These are phyloP conservation scores for Boletus fagicola DNA, from an alignment of 768 basidiomycete species.

Conservation along the genomic window DNA sequence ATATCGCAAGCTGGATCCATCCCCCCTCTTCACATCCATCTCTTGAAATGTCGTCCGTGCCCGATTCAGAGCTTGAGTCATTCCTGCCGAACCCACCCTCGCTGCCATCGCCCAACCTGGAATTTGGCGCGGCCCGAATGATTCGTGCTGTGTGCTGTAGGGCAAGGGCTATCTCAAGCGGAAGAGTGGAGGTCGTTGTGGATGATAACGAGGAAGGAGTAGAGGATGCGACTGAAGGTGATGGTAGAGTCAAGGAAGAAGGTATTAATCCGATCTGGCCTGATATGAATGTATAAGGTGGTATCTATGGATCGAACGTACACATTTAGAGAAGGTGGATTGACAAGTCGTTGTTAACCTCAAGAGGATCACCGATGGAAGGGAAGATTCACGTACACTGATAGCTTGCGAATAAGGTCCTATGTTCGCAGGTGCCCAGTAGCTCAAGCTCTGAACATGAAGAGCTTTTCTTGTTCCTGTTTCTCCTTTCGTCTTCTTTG, in stretches of 20 bases:
- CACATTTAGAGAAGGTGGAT: neutral
- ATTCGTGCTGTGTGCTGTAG: slow-evolving; percentile 81
- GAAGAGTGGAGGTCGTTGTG: slow-evolving; percentile 51
- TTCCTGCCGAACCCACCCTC: slow-evolving; percentile 27
- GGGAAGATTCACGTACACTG: slow-evolving; percentile 47
- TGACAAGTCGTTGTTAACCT: neutral
- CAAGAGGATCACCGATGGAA: neutral
- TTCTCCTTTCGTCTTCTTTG: slow-evolving; percentile 27
- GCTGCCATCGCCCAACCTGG: slow-evolving; percentile 32
- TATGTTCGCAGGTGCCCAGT: slow-evolving; percentile 99
- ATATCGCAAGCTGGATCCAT: slow-evolving; percentile 60
- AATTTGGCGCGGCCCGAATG: slow-evolving; percentile 51
- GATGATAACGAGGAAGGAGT: slow-evolving; percentile 41
- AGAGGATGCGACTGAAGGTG: slow-evolving; percentile 34
- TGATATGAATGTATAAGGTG: slow-evolving; percentile 79
- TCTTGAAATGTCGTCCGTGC: slow-evolving; percentile 36
- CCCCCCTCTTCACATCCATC: slow-evolving; percentile 37
- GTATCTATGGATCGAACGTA: slow-evolving; percentile 46
- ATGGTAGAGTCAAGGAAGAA: slow-evolving; percentile 64
- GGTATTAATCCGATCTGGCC: slow-evolving; percentile 95
- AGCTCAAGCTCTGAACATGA: slow-evolving; percentile 94
- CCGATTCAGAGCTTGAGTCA: slow-evolving; percentile 7
- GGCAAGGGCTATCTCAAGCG: slow-evolving; percentile 67
- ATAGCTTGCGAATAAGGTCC: slow-evolving; percentile 97
- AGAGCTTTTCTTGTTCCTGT: slow-evolving; percentile 57